Conservation (phyloP, 1,139 yeast species). For the Magnusiomyces magnusii region DNA sequence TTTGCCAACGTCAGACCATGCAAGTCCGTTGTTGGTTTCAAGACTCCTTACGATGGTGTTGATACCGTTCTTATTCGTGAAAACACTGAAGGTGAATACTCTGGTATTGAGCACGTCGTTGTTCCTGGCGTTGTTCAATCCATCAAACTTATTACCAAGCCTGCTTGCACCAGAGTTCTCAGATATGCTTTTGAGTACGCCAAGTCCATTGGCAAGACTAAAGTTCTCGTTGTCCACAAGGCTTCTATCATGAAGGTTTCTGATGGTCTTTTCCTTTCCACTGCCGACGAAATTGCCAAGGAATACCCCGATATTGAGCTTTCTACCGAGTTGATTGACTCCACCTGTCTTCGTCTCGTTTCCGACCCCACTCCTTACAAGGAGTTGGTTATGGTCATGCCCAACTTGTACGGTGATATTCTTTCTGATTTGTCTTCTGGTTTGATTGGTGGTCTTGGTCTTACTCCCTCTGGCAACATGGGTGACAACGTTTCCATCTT, state of each 20-base stretch:
- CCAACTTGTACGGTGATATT: constrained; percentile 96
- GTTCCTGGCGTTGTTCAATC: constrained; percentile 99
- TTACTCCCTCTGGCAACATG: constrained; percentile 98
- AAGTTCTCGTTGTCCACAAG: constrained; percentile 93
- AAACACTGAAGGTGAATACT: constrained; percentile 99
- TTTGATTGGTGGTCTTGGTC: constrained; percentile 95
- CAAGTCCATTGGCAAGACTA: constrained; percentile 77
- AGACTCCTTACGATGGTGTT: constrained; percentile 90
- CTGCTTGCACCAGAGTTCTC: constrained; percentile 93
- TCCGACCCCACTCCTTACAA: constrained; percentile 79
- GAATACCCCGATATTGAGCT: constrained; percentile 87
- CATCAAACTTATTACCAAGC: constrained; percentile 92
- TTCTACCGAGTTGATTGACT: constrained; percentile 84
- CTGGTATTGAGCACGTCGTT: constrained; percentile 97
- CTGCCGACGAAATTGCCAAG: constrained; percentile 82
- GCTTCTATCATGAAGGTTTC: constrained; percentile 97
- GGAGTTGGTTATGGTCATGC: constrained; percentile 95
- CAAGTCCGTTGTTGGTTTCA: constrained; percentile 84
- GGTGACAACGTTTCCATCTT: constrained; percentile 96
- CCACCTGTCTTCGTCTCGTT: constrained; percentile 87
- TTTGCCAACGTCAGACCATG: constrained; percentile 99
- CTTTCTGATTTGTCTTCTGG: constrained; percentile 97
- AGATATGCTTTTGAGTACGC: constrained; percentile 98
- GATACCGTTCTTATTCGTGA: constrained; percentile 96
- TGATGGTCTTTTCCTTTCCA: constrained; percentile 91